A percentile compares a stretch with the other conserved stretches of the same genome.
Conservation (phyloP, 2,329 filamentous ascomycete species). For the Alternaria burnsii region DNA sequence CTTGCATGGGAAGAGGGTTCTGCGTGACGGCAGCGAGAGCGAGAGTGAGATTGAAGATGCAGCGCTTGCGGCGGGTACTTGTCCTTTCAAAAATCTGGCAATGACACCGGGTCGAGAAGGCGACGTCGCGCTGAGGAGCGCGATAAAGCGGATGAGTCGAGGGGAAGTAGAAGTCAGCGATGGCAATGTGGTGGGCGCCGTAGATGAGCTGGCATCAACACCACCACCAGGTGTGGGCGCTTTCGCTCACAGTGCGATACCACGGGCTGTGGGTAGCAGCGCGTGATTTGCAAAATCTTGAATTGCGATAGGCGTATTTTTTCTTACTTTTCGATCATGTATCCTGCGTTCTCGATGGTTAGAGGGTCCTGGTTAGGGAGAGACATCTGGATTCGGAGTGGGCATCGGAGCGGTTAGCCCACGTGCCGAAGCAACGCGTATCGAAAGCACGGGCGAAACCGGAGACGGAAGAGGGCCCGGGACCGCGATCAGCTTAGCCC, state of each 20-base stretch:
- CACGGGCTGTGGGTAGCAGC: slow-evolving; percentile 26
- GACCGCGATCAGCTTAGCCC: slow-evolving; percentile 11
- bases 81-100: slow-evolving; percentile 44
- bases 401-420: slow-evolving; percentile 5
- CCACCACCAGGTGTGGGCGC: slow-evolving; percentile 16
- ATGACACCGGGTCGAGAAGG: slow-evolving; percentile 11
- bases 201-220: slow-evolving; percentile 18
- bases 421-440: slow-evolving; percentile 7
- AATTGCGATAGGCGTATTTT: not conserved
- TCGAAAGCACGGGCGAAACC: slow-evolving; percentile 14
- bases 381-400: slow-evolving; percentile 1
- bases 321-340: not conserved
- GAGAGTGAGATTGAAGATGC: slow-evolving; percentile 42
- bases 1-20: slow-evolving; percentile 46
- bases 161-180: slow-evolving; percentile 1
- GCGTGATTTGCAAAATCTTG: slow-evolving; percentile 9
- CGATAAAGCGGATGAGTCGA: slow-evolving; percentile 19
- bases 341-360: not conserved
- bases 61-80: slow-evolving; percentile 30
- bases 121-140: slow-evolving; percentile 8
- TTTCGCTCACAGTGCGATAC: slow-evolving; percentile 17
- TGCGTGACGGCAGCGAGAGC: slow-evolving; percentile 40
- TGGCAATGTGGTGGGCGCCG: slow-evolving; percentile 18
- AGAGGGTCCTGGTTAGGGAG: not conserved
- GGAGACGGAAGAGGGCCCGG: slow-evolving; percentile 13